Evolutionary conservation across 495 filamentous ascomycete genomes (phyloP), one percentile per base, ranked within the genome.

Genomic region (Neurospora terricola): DNA sequence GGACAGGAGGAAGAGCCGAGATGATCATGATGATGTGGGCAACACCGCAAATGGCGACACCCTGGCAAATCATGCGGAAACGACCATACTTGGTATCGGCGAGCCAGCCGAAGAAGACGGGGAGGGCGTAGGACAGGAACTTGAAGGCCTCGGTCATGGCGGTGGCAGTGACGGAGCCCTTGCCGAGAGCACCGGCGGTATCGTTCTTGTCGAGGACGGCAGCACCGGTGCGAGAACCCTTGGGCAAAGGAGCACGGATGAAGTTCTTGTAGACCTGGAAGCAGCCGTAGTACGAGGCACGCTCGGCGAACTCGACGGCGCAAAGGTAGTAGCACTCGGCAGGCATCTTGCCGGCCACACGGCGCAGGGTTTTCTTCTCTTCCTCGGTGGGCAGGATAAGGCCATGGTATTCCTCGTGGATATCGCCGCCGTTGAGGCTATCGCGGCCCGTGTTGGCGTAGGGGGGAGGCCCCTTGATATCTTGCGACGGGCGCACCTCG

Each of bases 11-110:
- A 16, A 90, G 83, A 10, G 88, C 85, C 10, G 87, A 88, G 68
- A 88, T 81, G 69, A 91, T 85, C 78, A 90, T 86, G 76, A 91
- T 87, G 69, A 91, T 74, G 76, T 91, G 88, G 27, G 89, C 89
- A 48, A 89, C 72, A 70, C 89, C 85, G 73, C 88, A 91, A 39
- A 91, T 80, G 0, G 79, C 69, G 0, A 90, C 86, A 72, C 89
- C 90, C 75, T 87, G 81, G 72, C 83, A 81, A 73, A 91, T 90
- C 73, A 88, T 87, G 72, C 86, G 87, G 80, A 88, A 90, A 27
- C 87, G 83, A 3, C 88, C 88, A 38, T 87, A 82, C 72, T 86
- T 81, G 10, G 85, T 85, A 75, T 90, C 88, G 11, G 88, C 87
- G 72, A 87, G 81, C 87, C 87, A 90, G 3, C 84, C 88, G 38